Conservation (phyloP, 2,329 filamentous ascomycete species). For the Xenoacremonium recifei region DNA sequence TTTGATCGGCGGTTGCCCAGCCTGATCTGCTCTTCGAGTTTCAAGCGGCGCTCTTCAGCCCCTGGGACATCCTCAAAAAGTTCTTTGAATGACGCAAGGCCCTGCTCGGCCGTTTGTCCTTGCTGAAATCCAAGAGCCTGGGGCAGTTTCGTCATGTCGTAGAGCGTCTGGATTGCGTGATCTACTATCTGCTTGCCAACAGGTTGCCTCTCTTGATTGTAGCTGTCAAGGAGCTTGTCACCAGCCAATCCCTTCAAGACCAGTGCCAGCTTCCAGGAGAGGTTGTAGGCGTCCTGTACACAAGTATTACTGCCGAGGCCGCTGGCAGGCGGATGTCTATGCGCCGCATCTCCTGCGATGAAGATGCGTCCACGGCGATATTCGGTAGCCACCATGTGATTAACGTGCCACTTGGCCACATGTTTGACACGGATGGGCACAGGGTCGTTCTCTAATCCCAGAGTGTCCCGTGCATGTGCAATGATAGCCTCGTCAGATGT, state of each 20-base stretch:
- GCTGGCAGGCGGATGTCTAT: slow-evolving; percentile 56
- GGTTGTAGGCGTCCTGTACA: slow-evolving; percentile 54
- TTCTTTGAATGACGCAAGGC: slow-evolving; percentile 10
- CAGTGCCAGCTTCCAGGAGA: slow-evolving; percentile 54
- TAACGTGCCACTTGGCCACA: slow-evolving; percentile 14
- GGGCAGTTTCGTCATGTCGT: slow-evolving; percentile 49
- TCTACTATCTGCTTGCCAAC: slow-evolving; percentile 47
- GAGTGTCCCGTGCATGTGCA: slow-evolving; percentile 5
- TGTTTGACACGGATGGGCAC: slow-evolving; percentile 12
- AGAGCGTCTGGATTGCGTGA: slow-evolving; percentile 56
- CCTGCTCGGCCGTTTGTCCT: slow-evolving; percentile 10
- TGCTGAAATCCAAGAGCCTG: slow-evolving; percentile 41
- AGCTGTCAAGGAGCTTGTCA: slow-evolving; percentile 40
- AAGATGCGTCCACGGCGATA: slow-evolving; percentile 10
- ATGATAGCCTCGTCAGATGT: slow-evolving; percentile 12
- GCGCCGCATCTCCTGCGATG: slow-evolving; percentile 52
- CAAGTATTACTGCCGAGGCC: slow-evolving; percentile 59
- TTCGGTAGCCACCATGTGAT: slow-evolving; percentile 11
- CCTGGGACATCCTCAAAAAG: slow-evolving; percentile 12
- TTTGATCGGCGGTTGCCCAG: slow-evolving; percentile 11
- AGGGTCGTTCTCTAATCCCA: slow-evolving; percentile 9
- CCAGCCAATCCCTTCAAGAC: slow-evolving; percentile 35
- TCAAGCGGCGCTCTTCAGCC: slow-evolving; percentile 8
- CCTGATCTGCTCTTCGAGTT: slow-evolving; percentile 3
- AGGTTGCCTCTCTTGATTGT: slow-evolving; percentile 46